These are phyloP conservation scores for Corylus avellana DNA, from an alignment of 306 rosid genomes.

Conservation along the genomic window DNA sequence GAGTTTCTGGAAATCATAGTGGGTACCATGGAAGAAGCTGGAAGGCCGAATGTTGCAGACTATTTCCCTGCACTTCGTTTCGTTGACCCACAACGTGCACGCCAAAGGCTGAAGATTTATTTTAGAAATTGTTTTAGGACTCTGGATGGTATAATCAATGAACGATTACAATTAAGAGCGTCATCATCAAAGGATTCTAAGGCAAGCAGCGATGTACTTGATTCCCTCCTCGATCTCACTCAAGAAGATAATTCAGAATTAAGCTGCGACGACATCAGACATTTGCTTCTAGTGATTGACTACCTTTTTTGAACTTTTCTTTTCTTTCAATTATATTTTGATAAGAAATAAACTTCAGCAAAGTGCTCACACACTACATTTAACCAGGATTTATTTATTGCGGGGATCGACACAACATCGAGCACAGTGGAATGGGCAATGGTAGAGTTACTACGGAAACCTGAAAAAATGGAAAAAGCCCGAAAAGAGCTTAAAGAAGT, in stretches of 20 bases:
- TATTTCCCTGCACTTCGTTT: no score
- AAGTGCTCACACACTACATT: not conserved
- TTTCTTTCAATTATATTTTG: not conserved
- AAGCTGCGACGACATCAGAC: not conserved
- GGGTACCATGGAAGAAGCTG: no score
- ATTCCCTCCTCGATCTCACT: no score
- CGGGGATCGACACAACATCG: slow-evolving; percentile 10
- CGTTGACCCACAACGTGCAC: no score
- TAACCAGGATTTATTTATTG: not conserved
- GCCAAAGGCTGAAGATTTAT: no score
- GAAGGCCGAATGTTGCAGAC: no score
- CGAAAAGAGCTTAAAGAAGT: slow-evolving; percentile 4
- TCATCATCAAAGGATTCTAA: no score
- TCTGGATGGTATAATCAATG: no score
- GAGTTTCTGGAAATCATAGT: no score
- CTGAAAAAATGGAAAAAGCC: not conserved
- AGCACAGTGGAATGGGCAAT: slow-evolving; percentile 26
- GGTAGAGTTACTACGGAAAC: slow-evolving; percentile 27
- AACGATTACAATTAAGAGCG: no score
- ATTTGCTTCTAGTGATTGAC: not conserved
- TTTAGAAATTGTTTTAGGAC: no score
- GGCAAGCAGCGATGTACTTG: no score
- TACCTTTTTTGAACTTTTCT: not conserved
- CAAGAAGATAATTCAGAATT: not conserved
- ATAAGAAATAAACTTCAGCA: not conserved